Base-by-base conservation (phyloP, 2,329 filamentous ascomycete species). In the Blastomyces gilchristii region DNA sequence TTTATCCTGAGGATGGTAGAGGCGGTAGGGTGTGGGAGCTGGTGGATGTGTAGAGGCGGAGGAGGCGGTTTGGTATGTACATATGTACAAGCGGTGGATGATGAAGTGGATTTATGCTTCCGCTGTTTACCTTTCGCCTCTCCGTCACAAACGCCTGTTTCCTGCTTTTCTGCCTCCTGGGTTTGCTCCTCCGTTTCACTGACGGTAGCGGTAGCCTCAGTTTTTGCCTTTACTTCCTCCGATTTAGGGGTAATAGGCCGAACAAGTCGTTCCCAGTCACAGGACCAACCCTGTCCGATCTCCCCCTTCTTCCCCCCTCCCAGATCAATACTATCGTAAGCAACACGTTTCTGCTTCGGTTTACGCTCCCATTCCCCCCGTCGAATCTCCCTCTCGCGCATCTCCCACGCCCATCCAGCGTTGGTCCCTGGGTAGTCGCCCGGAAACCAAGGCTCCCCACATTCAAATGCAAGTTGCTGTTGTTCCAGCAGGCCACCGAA, bases 401-500 rank as follows among this genome's bases (percentile, higher is more conserved):
- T 71, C 72, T 95, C 89, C 90, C 91, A 97, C 18, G 81, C 78
- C 72, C 84, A 86, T 0, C 94, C 94, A 1, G 91, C 88, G 63
- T 83, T 81, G 0, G 91, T 96, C 4, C 87, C 90, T 0, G 90
- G 86, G 66, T 85, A 90, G 73, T 99, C 94, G 2, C 85, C 88
- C 0, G 94, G 94, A 71, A 96, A 99, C 84, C 89, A 95, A 1
- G 91, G 85, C 47, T 82, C 77, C 0, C 85, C 85, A 25, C 86
- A 83, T 76, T 97, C 92, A 71, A 96, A 96, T 0, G 86, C 79
- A 28, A 96, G 81, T 72, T 97, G 93, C 45, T 86, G 84, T 60
- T 85, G 81, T 74, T 99, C 89, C 54, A 90, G 82, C 41, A 97
- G 71, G 0, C 94, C 93, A 1, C 90, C 93, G 68, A 96, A 91